Evolutionary conservation across 2,329 filamentous ascomycete species (phyloP).

Genomic region (Talaromyces funiculosus): DNA sequence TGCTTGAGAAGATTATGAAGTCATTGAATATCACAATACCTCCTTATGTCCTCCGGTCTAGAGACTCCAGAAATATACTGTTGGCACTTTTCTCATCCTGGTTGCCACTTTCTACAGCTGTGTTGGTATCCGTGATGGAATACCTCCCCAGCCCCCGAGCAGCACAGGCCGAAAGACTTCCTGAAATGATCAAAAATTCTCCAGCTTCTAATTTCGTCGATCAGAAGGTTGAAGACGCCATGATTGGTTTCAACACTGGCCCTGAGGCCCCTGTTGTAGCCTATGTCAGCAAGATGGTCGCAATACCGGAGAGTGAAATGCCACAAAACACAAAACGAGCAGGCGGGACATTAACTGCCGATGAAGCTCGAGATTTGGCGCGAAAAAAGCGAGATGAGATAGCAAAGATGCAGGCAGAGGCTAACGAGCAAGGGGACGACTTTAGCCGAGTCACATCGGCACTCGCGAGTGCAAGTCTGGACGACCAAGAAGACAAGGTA

Average conservation of each 20-base stretch:
- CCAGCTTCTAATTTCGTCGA: conserved; percentile 71
- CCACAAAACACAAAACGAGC: conserved; percentile 72
- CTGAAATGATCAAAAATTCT: conserved; percentile 70
- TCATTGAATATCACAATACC: conserved; percentile 79
- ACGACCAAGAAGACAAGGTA: conserved; percentile 47
- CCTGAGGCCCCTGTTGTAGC: conserved; percentile 75
- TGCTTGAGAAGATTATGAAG: conserved; percentile 93
- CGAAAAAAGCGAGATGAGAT: conserved; percentile 86
- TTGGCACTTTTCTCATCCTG: conserved; percentile 82
- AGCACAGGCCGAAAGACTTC: conserved; percentile 75
- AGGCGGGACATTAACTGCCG: conserved; percentile 68
- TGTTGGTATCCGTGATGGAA: conserved; percentile 90
- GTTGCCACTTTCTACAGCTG: conserved; percentile 85
- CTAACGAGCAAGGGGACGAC: conserved; percentile 41
- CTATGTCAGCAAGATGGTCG: conserved; percentile 98
- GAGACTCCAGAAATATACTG: conserved; percentile 76
- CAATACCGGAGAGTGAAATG: conserved; percentile 85
- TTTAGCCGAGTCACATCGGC: conserved; percentile 55
- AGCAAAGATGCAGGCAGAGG: conserved; percentile 66
- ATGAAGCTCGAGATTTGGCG: conserved; percentile 83
- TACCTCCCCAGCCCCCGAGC: conserved; percentile 76
- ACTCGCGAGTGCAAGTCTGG: conserved; percentile 56
- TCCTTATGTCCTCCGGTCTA: conserved; percentile 74
- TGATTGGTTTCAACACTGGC: conserved; percentile 69
- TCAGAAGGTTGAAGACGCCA: conserved; percentile 65